A percentile compares a stretch with the other conserved stretches of the same genome.
These are phyloP conservation scores for Fusarium redolens DNA, from an alignment of 2,329 filamentous ascomycete genomes.

Conservation along the genomic window DNA sequence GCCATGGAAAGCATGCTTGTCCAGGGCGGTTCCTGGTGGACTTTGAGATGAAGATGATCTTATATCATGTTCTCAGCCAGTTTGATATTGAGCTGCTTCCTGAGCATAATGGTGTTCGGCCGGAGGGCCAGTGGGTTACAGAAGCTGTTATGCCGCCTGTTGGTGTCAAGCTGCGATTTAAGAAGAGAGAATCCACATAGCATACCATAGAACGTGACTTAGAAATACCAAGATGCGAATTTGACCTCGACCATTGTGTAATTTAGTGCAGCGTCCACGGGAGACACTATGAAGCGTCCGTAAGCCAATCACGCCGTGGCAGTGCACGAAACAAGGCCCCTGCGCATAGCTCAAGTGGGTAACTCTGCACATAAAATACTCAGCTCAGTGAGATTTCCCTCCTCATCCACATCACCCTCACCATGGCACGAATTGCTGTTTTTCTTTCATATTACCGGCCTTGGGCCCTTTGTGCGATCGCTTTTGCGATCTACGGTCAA, in stretches of 20 bases:
- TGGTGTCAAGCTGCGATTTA: conserved; percentile 30
- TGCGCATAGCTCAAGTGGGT: conserved; percentile 1
- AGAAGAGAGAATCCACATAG: conserved; percentile 2
- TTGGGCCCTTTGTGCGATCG: conserved; percentile 15
- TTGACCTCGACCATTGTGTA: rapidly evolving
- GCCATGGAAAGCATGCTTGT: conserved; percentile 51
- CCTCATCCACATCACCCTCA: neutral
- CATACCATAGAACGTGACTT: rapidly evolving
- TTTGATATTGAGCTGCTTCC: conserved; percentile 39
- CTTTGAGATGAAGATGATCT: conserved; percentile 49
- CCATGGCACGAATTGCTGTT: conserved; percentile 16
- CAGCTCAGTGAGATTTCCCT: conserved; percentile 9
- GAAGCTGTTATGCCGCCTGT: conserved; percentile 38
- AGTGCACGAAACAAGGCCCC: conserved; percentile 5
- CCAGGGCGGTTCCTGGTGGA: conserved; percentile 47
- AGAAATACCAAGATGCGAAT: neutral
- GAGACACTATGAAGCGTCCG: rapidly evolving
- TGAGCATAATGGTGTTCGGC: conserved; percentile 33
- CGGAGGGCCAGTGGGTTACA: conserved; percentile 34
- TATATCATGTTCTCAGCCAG: conserved; percentile 28
- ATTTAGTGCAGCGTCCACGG: neutral
- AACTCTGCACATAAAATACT: conserved; percentile 13
- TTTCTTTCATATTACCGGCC: conserved; percentile 22
- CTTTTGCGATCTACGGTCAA: neutral
- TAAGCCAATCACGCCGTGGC: neutral